Percentiles rank a stretch among this genome's conserved stretches.
Conservation (phyloP, 305 asterid genomes). For the Euphrasia arctica region DNA sequence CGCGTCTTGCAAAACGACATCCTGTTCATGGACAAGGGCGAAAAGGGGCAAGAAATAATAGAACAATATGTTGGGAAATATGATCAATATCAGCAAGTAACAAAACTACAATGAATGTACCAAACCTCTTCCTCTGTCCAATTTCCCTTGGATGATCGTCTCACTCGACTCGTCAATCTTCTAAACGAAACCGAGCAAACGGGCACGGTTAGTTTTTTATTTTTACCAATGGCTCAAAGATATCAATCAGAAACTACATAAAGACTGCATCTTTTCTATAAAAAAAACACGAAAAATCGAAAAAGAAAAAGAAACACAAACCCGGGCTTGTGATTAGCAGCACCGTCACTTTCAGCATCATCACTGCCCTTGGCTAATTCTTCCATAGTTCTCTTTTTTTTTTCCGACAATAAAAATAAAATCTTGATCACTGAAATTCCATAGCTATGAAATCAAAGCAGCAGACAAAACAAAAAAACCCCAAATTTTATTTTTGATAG, state of each 20-base stretch:
- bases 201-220: background rate
- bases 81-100: background rate
- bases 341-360: constrained; percentile 7
- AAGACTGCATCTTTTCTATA: background rate
- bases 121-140: constrained; percentile 60
- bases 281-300: background rate
- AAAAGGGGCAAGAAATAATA: no score
- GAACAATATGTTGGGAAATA: no score
- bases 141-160: constrained; percentile 48
- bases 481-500: background rate
- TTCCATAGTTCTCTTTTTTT: background rate
- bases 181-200: constrained; percentile 6
- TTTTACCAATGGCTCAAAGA: background rate
- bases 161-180: constrained; percentile 32
- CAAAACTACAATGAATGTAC: background rate
- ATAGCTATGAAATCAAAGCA: background rate
- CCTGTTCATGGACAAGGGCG: constrained; percentile 28
- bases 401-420: background rate
- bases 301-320: constrained; percentile 22
- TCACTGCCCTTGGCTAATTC: constrained; percentile 3
- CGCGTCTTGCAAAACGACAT: constrained; percentile 38
- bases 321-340: constrained; percentile 36
- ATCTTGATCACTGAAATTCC: background rate
- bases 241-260: background rate
- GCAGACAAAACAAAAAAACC: background rate